These are phyloP conservation scores for Salix viminalis DNA, from an alignment of 345 rosid genomes.

Conservation along the genomic window DNA sequence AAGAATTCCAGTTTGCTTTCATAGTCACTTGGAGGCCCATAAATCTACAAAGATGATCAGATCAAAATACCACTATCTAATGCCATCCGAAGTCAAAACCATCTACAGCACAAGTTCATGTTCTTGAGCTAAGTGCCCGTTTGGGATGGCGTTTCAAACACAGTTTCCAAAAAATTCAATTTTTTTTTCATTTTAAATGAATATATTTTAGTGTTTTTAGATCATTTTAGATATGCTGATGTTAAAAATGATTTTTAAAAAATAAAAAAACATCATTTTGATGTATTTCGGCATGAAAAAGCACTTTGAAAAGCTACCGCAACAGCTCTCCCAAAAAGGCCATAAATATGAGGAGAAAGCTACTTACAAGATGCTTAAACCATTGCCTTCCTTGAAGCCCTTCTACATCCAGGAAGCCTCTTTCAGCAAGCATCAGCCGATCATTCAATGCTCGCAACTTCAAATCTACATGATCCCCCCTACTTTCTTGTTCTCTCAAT, in stretches of 20 bases:
- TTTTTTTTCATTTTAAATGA: too few species aligned
- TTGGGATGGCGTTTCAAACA: too few species aligned
- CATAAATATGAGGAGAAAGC: slow-evolving; percentile 15
- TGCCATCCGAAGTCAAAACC: background rate
- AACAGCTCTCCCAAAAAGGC: too few species aligned
- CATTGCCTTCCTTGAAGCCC: slow-evolving; percentile 73
- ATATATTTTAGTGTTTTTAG: too few species aligned
- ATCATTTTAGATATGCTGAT: too few species aligned
- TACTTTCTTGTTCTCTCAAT: slow-evolving; percentile 32
- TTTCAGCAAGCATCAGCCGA: slow-evolving; percentile 78
- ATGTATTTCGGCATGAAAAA: too few species aligned
- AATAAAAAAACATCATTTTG: too few species aligned
- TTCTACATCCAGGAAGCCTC: slow-evolving; percentile 79
- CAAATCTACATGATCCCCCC: slow-evolving; percentile 24
- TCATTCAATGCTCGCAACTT: slow-evolving; percentile 67
- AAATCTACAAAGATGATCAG: slow-evolving; percentile 44
- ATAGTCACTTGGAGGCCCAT: slow-evolving; percentile 55
- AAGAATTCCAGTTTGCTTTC: slow-evolving; percentile 62
- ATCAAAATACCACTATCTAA: background rate
- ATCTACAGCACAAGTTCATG: background rate
- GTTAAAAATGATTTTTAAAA: too few species aligned
- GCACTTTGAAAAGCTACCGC: too few species aligned
- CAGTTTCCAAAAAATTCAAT: too few species aligned
- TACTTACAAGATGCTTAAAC: slow-evolving; percentile 89
- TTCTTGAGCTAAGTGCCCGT: background rate